Conservation (phyloP, 352 stramenopile species). For the Blastocystis hominis region DNA sequence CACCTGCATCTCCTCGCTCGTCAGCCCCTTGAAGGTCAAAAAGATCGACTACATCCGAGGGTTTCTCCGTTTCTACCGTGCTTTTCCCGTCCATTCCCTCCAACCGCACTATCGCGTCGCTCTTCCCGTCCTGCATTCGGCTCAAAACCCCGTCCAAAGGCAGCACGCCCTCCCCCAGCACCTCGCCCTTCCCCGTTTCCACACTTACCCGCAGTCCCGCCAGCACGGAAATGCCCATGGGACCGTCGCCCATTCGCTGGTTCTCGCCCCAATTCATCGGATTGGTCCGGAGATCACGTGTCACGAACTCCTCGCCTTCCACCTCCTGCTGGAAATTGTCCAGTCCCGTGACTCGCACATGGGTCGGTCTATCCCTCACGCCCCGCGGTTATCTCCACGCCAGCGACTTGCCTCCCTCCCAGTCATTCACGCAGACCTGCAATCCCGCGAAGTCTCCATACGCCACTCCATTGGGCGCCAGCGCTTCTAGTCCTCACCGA, state of each 20-base stretch:
- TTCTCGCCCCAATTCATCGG: neutral
- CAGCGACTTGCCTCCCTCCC: neutral
- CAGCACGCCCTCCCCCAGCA: neutral
- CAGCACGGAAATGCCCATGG: neutral
- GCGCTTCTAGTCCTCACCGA: neutral
- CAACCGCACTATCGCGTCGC: neutral
- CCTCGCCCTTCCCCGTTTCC: neutral
- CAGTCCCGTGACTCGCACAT: neutral
- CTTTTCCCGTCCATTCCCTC: neutral
- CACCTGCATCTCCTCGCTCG: neutral
- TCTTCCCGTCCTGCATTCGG: neutral
- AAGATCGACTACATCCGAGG: neutral
- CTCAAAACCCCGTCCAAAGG: neutral
- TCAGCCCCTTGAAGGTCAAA: neutral
- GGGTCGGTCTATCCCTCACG: neutral
- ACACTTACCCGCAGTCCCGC: neutral
- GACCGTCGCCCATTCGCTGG: neutral
- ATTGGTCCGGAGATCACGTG: neutral
- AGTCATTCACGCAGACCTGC: conserved; percentile 29
- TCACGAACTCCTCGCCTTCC: neutral
- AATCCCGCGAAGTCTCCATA: neutral
- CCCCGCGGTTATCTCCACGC: neutral
- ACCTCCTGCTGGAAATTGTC: neutral
- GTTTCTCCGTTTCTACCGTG: neutral
- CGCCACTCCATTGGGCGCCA: neutral